Base-by-base conservation (phyloP, 306 rosid genomes). In the Erythrophleum fordii region DNA sequence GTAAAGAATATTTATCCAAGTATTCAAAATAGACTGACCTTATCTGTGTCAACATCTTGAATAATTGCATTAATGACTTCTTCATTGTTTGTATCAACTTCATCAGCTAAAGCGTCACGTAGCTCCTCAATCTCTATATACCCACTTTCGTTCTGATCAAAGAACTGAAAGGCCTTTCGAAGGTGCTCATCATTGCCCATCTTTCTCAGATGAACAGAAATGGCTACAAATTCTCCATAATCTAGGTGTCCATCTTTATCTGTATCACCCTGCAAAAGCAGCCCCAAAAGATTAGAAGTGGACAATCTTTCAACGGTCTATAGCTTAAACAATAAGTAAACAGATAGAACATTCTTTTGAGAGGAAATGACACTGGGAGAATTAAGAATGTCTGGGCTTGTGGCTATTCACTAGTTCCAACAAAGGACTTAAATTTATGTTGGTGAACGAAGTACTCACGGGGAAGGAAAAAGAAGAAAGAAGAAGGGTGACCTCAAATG, bases 31-130 rank as follows among this genome's bases (percentile, higher is more conserved):
- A 75, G 16, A 76, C 87, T 72, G 60, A 94, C 98, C 97, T 94
- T 94, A 72, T 92, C 93, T 34, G 94, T 91, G 88, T 94, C 98
- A 66, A 92, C 98, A 59, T 94, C 98, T 25, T 87, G 96, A 92
- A 94, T 92, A 72, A 94, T 94, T 26, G 97, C 94, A 75, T 8
- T 83, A 31, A 91, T 83, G 83, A 92, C 93, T 83, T 94, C 97
- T 76, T 94, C 98, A 11, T 86, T 77, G 55, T 78, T 90, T 3
- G 85, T 3, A 17, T 92, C 97, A n/a, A 85, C 73, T 55, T 88
- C 97, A 67, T 92, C 97, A 29, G 59, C 88, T 71, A 94, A 87
- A 59, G 97, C 91, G 35, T 73, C 75, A 23, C 91, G 86, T 31
- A 94, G 83, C 84, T 94, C 98, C 48, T 92, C 98, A 77, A 89